phyloP scores from a whole-genome alignment of 345 rosid species.

The Eucalyptus erythrocorys region DNA sequence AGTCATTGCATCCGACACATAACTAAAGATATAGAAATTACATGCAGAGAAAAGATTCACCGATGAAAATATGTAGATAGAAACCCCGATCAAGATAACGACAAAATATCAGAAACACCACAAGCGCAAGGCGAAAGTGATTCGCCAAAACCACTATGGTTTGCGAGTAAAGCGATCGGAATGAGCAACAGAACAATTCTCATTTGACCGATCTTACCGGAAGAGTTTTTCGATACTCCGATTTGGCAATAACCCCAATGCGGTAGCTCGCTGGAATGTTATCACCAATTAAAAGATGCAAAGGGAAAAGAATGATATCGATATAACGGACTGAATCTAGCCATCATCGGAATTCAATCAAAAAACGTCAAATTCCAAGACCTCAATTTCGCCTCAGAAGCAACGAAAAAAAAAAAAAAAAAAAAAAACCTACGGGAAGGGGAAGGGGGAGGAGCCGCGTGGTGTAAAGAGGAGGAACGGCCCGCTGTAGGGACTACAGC shows the following conservation, averaged over 20 bases:
- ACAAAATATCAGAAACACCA: no score
- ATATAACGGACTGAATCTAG: not conserved
- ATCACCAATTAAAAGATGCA: not conserved
- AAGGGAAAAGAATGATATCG: not conserved
- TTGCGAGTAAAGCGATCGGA: no score
- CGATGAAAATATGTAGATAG: not conserved
- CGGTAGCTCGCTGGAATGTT: constrained; percentile 48
- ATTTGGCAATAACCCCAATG: constrained; percentile 4
- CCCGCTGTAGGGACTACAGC: constrained; percentile 15
- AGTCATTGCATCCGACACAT: not conserved
- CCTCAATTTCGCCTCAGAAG: not conserved
- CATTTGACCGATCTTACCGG: constrained; percentile 21
- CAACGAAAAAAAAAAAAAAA: not conserved
- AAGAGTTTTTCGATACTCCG: constrained; percentile 64
- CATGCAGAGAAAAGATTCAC: no score
- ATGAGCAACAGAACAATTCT: not conserved
- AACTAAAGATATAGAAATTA: not conserved
- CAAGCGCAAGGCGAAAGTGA: no score
- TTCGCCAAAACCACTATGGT: no score
- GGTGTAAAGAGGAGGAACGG: constrained; percentile 25
- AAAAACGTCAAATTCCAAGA: not conserved
- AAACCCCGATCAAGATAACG: not conserved
- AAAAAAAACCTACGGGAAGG: constrained; percentile 24
- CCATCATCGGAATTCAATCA: fast-evolving
- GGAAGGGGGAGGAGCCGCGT: constrained; percentile 5